These are phyloP conservation scores for Cucurbitaria berberidis DNA, from an alignment of 2,329 filamentous ascomycete species.

Conservation along the genomic window DNA sequence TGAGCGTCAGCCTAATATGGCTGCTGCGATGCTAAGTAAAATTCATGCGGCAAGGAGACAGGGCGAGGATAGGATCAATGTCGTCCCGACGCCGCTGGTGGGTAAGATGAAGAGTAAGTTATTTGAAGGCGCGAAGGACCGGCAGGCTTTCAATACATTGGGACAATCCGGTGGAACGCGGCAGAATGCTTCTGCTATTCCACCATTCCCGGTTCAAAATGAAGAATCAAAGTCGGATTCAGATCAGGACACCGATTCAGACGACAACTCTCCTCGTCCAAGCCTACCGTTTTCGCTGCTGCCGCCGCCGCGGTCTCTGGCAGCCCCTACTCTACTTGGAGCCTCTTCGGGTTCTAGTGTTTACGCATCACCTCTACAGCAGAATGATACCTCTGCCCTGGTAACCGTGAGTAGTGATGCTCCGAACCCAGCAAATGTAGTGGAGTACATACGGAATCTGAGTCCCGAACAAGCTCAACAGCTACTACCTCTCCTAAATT, in stretches of 20 bases:
- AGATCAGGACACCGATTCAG: constrained; percentile 6
- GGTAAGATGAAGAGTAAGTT: constrained; percentile 28
- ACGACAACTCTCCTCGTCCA: constrained; percentile 1
- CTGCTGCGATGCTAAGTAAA: constrained; percentile 11
- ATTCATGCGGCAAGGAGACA: constrained; percentile 6
- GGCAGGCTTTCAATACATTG: neutral
- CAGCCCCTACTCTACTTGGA: neutral
- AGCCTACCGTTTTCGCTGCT: constrained; percentile 1
- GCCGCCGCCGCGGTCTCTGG: neutral
- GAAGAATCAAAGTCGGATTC: neutral
- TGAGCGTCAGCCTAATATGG: constrained; percentile 7
- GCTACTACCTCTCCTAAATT: constrained; percentile 11
- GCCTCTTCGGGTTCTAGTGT: neutral
- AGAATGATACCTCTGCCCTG: neutral
- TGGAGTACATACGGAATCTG: constrained; percentile 17
- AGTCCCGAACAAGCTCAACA: constrained; percentile 9
- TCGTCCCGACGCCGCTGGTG: constrained; percentile 24
- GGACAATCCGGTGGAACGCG: neutral
- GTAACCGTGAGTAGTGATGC: neutral
- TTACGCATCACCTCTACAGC: neutral
- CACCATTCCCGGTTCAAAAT: neutral
- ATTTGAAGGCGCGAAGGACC: constrained; percentile 21
- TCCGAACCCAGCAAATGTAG: constrained; percentile 2
- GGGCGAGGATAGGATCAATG: constrained; percentile 15
- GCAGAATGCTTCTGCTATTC: neutral